A percentile compares a stretch with the other conserved stretches of the same genome.
phyloP scores from a whole-genome alignment of 371 early-diverging fungal genomes.

The Mucor plumbeus region DNA sequence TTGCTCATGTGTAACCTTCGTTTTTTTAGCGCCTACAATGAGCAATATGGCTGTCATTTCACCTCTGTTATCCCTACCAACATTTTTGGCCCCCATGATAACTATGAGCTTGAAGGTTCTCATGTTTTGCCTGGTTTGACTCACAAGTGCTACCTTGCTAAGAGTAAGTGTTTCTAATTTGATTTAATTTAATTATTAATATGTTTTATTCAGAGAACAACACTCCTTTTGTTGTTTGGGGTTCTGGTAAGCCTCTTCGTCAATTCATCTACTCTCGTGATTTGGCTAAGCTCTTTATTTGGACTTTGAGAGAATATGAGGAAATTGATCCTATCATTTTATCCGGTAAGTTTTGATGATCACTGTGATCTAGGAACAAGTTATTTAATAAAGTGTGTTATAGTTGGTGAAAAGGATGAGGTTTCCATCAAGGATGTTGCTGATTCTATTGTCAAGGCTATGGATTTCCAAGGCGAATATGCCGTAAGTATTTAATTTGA shows the following conservation, averaged over 20 bases:
- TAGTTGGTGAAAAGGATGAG: slow-evolving; percentile 83
- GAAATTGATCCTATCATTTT: slow-evolving; percentile 85
- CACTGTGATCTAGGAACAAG: background rate
- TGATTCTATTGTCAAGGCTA: slow-evolving; percentile 72
- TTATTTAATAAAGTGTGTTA: background rate
- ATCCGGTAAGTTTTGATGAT: slow-evolving; percentile 62
- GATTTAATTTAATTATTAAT: background rate
- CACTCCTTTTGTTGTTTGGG: slow-evolving; percentile 78
- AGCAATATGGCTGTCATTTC: slow-evolving; percentile 84
- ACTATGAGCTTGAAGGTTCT: slow-evolving; percentile 82
- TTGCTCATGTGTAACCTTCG: slow-evolving; percentile 9
- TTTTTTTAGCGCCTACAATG: slow-evolving; percentile 70
- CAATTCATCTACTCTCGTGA: slow-evolving; percentile 90
- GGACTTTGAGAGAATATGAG: slow-evolving; percentile 82
- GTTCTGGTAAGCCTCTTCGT: slow-evolving; percentile 84
- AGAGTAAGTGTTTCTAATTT: slow-evolving; percentile 48
- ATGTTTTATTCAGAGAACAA: slow-evolving; percentile 56
- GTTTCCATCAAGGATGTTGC: slow-evolving; percentile 84
- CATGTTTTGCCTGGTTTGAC: slow-evolving; percentile 88
- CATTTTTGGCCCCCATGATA: slow-evolving; percentile 87
- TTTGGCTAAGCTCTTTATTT: slow-evolving; percentile 83
- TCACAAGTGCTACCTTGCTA: slow-evolving; percentile 86
- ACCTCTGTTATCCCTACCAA: slow-evolving; percentile 90
- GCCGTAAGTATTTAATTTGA: slow-evolving; percentile 30
- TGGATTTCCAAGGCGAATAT: slow-evolving; percentile 73